phyloP scores from a whole-genome alignment of 2,329 filamentous ascomycete genomes.

The Gaeumannomyces tritici region DNA sequence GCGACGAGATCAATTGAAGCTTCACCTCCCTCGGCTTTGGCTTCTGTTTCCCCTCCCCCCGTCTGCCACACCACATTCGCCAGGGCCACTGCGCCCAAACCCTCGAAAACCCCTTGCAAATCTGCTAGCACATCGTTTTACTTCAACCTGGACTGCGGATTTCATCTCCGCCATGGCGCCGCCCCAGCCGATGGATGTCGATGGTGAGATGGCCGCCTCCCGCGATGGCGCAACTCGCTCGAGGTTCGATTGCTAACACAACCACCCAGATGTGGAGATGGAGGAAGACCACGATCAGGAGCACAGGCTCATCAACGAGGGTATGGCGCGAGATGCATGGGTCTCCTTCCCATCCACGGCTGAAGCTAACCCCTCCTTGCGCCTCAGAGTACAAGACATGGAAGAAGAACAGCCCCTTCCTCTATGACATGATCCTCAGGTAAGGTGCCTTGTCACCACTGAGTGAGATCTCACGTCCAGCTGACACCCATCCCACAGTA shows the following conservation, averaged over 20 bases:
- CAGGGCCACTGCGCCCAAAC: not conserved
- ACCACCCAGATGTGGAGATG: constrained; percentile 37
- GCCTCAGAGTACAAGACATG: constrained; percentile 91
- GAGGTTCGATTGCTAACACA: constrained; percentile 8
- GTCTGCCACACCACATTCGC: not conserved
- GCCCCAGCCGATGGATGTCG: constrained; percentile 2
- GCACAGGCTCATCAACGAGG: constrained; percentile 91
- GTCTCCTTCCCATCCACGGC: not conserved
- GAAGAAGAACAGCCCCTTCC: constrained; percentile 99
- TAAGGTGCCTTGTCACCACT: constrained; percentile 19
- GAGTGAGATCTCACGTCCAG: constrained; percentile 6
- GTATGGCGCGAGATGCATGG: constrained; percentile 27
- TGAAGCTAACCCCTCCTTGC: constrained; percentile 2
- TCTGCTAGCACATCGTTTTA: no score
- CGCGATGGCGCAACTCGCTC: not conserved
- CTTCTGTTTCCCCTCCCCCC: not conserved
- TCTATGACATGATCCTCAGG: constrained; percentile 96
- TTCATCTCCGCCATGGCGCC: not conserved
- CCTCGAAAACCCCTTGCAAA: no score
- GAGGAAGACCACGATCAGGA: constrained; percentile 65
- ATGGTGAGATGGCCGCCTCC: not conserved
- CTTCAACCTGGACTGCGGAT: not conserved
- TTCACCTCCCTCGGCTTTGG: not conserved
- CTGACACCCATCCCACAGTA: constrained; percentile 35
- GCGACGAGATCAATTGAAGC: not conserved